phyloP scores from a whole-genome alignment of 345 rosid species.

The Arabidopsis arenosa region DNA sequence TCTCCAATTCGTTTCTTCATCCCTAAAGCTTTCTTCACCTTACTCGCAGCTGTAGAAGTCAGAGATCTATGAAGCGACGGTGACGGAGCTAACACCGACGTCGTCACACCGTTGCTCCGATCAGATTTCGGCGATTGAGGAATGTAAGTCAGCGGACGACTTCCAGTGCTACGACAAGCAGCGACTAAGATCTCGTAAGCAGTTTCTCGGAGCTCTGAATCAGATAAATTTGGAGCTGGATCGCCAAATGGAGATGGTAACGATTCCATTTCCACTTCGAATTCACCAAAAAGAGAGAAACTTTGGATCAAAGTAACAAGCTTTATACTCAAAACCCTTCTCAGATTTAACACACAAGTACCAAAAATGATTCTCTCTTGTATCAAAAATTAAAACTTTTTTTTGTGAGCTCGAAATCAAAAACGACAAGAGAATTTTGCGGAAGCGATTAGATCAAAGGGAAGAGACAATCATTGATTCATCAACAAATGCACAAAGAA shows the following conservation, averaged over 20 bases:
- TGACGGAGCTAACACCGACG: constrained; percentile 29
- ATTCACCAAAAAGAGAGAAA: background rate
- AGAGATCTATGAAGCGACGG: constrained; percentile 79
- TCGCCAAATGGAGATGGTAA: constrained; percentile 65
- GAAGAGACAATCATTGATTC: constrained; percentile 16
- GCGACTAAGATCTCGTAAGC: constrained; percentile 92
- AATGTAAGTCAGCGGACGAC: constrained; percentile 70
- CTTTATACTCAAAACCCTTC: constrained; percentile 17
- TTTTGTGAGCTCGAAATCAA: background rate
- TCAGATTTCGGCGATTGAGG: constrained; percentile 59
- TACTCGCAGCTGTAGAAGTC: constrained; percentile 84
- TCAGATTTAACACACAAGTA: background rate
- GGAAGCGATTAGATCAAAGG: constrained; percentile 17
- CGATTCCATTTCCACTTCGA: constrained; percentile 40
- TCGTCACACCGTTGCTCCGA: constrained; percentile 26
- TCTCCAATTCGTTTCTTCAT: constrained; percentile 56
- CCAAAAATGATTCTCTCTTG: background rate
- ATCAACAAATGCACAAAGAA: constrained; percentile 20
- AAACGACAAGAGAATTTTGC: background rate
- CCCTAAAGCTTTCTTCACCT: constrained; percentile 92
- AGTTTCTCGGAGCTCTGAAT: constrained; percentile 80
- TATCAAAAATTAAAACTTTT: background rate
- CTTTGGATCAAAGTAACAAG: constrained; percentile 5
- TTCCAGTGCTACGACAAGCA: constrained; percentile 73
- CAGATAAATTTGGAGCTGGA: constrained; percentile 56